Percentiles rank a stretch among this genome's conserved stretches.
These are phyloP conservation scores for Blastobotrys ciferrii DNA, from an alignment of 1,139 yeast species.

Conservation along the genomic window DNA sequence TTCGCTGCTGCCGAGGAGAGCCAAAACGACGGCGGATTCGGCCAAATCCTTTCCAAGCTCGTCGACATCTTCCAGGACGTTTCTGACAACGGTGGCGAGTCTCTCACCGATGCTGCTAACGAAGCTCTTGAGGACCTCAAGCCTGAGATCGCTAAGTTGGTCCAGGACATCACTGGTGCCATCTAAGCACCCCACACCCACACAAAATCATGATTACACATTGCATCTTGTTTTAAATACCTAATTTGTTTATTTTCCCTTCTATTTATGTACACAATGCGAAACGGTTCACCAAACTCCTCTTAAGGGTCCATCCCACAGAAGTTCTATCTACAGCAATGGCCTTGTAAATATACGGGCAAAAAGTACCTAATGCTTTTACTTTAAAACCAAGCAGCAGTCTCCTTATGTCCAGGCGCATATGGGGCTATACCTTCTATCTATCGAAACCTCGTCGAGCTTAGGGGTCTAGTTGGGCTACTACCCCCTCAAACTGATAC, in stretches of 20 bases:
- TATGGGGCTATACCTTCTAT: too few species aligned
- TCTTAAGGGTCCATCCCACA: too few species aligned
- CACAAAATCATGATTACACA: neutral
- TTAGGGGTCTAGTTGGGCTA: too few species aligned
- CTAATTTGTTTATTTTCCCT: neutral
- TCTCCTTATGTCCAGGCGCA: too few species aligned
- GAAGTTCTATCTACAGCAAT: too few species aligned
- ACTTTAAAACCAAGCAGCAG: too few species aligned
- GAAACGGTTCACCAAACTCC: conserved; percentile 5
- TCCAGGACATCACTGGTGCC: conserved; percentile 6
- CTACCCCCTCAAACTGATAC: too few species aligned
- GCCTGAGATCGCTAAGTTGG: conserved; percentile 2
- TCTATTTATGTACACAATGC: conserved; percentile 7
- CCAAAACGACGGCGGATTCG: neutral
- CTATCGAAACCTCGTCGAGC: too few species aligned
- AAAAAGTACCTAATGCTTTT: too few species aligned
- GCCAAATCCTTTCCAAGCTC: conserved; percentile 1
- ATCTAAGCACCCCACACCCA: neutral
- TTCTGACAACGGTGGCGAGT: neutral
- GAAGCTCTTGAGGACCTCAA: conserved; percentile 1
- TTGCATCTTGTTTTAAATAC: conserved; percentile 4
- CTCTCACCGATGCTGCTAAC: neutral
- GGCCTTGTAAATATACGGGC: too few species aligned
- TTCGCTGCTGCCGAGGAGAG: conserved; percentile 2
- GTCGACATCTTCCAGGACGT: neutral